Conservation (phyloP, 2,329 filamentous ascomycete species). For the Calycina herbarum region DNA sequence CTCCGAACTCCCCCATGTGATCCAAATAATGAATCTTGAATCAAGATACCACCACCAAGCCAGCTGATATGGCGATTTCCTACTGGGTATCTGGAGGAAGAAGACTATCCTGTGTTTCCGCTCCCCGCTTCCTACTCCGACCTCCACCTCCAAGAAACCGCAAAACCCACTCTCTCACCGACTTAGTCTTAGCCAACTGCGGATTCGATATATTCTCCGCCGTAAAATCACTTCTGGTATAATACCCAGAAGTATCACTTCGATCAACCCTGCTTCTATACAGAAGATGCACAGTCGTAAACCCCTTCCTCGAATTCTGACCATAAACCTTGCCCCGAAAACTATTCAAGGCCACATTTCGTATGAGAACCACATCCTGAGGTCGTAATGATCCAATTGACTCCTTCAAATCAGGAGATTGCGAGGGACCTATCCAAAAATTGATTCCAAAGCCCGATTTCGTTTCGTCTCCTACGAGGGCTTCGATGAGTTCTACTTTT, state of each 20-base stretch:
- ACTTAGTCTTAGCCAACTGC: slow-evolving; percentile 62
- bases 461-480: slow-evolving; percentile 84
- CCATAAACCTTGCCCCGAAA: slow-evolving; percentile 81
- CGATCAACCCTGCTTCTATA: slow-evolving; percentile 55
- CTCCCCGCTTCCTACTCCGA: background rate
- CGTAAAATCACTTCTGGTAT: slow-evolving; percentile 51
- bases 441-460: slow-evolving; percentile 76
- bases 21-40: too few relatives aligned
- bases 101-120: slow-evolving; percentile 2
- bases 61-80: background rate
- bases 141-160: slow-evolving; percentile 58
- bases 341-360: slow-evolving; percentile 74
- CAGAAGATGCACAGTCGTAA: slow-evolving; percentile 69
- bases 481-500: slow-evolving; percentile 67
- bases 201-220: slow-evolving; percentile 39
- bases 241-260: slow-evolving; percentile 56
- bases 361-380: slow-evolving; percentile 76
- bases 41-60: too few relatives aligned
- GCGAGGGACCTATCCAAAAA: slow-evolving; percentile 67
- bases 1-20: too few relatives aligned
- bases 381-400: slow-evolving; percentile 53
- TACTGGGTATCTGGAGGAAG: slow-evolving; percentile 6
- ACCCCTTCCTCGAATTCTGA: slow-evolving; percentile 71
- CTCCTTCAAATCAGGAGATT: slow-evolving; percentile 23
- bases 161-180: slow-evolving; percentile 74